Evolutionary conservation across 2,329 filamentous ascomycete genomes (phyloP).

Genomic region (Colletotrichum sp.): DNA sequence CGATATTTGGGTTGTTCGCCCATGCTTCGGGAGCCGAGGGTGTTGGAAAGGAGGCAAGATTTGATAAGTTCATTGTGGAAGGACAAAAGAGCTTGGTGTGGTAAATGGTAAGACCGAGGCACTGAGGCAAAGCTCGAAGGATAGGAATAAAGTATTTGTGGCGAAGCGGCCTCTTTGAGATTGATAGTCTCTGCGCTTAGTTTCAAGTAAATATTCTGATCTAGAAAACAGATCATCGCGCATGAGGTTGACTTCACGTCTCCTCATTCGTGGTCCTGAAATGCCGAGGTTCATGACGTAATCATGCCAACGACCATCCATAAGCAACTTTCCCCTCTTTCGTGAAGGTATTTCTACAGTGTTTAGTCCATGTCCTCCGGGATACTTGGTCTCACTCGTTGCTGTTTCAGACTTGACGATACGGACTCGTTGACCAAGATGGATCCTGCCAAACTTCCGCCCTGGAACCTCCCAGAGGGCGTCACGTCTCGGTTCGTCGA

Average conservation of each 20-base stretch:
- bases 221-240: neutral
- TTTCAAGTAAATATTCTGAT: neutral
- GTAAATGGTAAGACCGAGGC: neutral
- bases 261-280: neutral
- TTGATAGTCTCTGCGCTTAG: neutral
- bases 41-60: neutral
- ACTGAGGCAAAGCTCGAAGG: neutral
- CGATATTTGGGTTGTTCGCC: constrained; percentile 34
- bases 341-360: neutral
- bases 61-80: neutral
- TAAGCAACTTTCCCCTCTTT: neutral
- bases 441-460: neutral
- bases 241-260: neutral
- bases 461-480: constrained; percentile 49
- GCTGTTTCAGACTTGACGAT: accelerated
- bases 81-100: neutral
- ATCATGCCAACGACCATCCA: neutral
- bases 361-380: accelerated
- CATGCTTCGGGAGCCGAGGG: neutral
- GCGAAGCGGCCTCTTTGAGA: accelerated
- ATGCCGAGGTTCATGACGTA: neutral
- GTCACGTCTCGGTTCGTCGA: constrained; percentile 62
- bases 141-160: neutral
- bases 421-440: neutral
- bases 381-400: accelerated